These are phyloP conservation scores for Zygotorulaspora sp. DNA, from an alignment of 805 yeast species.

Conservation along the genomic window DNA sequence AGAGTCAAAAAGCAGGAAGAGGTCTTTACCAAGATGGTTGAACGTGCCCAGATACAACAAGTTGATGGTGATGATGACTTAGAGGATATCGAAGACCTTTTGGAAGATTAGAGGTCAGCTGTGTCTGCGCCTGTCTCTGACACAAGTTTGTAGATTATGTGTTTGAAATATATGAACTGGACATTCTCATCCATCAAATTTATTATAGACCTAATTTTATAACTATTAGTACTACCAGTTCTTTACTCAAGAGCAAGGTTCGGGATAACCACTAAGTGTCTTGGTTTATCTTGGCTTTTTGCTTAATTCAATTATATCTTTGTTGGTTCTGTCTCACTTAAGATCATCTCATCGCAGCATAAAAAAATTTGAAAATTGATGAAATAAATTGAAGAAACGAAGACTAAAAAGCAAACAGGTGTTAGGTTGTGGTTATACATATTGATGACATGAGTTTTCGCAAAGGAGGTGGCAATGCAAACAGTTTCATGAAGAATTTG, in stretches of 20 bases:
- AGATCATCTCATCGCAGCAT: conserved; percentile 8
- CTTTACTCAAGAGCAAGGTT: too few relatives aligned
- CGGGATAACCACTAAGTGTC: too few relatives aligned
- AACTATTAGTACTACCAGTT: too few relatives aligned
- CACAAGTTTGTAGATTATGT: too few relatives aligned
- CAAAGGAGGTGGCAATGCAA: conserved; percentile 39
- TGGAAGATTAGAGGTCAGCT: conserved; percentile 46
- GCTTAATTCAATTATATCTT: too few relatives aligned
- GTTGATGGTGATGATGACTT: conserved; percentile 46
- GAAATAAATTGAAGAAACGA: background rate
- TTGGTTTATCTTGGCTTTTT: too few relatives aligned
- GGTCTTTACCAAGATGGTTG: conserved; percentile 45
- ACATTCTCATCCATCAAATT: too few relatives aligned
- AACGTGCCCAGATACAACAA: conserved; percentile 39
- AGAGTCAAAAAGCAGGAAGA: conserved; percentile 53
- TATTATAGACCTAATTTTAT: too few relatives aligned
- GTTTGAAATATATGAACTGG: too few relatives aligned
- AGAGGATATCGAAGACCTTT: conserved; percentile 66
- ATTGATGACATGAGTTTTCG: conserved; percentile 48
- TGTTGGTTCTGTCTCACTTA: too few relatives aligned
- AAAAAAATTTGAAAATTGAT: conserved; percentile 4
- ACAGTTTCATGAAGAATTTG: conserved; percentile 39
- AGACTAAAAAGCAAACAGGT: background rate
- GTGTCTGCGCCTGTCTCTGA: too few relatives aligned
- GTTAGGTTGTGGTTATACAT: background rate